Conservation (phyloP, 2,329 filamentous ascomycete genomes). For the Sordariomycetes sp. region DNA sequence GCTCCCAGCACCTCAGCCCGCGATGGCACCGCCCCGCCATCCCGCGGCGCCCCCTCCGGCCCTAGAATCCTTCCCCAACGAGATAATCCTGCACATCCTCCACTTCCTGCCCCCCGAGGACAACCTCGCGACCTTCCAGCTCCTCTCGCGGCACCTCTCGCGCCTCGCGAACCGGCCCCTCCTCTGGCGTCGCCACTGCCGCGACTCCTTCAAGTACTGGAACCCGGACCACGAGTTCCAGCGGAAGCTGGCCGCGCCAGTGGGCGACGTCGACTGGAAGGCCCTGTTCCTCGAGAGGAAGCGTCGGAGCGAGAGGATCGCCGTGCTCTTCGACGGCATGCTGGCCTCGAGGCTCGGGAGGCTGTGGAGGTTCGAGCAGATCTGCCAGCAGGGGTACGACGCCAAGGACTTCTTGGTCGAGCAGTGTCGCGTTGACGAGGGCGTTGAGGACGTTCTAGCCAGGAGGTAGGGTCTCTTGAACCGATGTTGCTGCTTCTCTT, state of each 20-base stretch:
- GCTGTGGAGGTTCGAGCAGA: constrained; percentile 53
- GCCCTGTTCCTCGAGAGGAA: constrained; percentile 45
- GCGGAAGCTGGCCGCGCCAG: constrained; percentile 36
- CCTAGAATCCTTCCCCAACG: constrained; percentile 54
- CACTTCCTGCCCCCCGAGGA: constrained; percentile 45
- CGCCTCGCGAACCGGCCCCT: constrained; percentile 56
- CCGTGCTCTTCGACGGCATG: constrained; percentile 49
- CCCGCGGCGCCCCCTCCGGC: constrained; percentile 9
- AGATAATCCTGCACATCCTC: constrained; percentile 73
- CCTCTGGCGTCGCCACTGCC: constrained; percentile 71
- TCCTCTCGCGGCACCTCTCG: constrained; percentile 49
- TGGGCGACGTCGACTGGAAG: constrained; percentile 61
- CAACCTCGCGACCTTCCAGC: constrained; percentile 31
- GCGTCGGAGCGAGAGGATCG: constrained; percentile 35
- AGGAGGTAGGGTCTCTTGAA: constrained; percentile 34
- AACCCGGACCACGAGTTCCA: constrained; percentile 46
- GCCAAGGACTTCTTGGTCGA: constrained; percentile 71
- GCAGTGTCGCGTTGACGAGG: constrained; percentile 46
- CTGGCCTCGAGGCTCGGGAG: constrained; percentile 58
- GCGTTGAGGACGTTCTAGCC: constrained; percentile 62
- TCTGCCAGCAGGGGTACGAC: constrained; percentile 68
- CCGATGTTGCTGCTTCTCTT: not conserved
- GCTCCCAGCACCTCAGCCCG: not conserved
- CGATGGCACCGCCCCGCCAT: not conserved
- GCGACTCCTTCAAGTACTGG: constrained; percentile 61